Base-by-base conservation (phyloP, 495 filamentous ascomycete species). In the Penicillium longicatenatum region DNA sequence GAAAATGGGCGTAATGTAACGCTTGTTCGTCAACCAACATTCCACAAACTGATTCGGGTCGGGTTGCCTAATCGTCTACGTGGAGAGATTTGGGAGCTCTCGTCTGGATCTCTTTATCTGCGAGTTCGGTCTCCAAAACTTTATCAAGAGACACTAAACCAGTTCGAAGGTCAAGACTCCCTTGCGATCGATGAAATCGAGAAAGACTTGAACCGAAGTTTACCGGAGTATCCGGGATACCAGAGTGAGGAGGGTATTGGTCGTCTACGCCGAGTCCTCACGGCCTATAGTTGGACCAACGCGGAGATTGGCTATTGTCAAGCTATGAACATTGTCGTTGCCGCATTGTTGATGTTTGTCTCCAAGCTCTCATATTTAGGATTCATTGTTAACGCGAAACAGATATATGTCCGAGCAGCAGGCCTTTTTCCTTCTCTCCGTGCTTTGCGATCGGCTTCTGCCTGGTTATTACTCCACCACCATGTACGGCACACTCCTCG, bases 261-360 rank as follows among this genome's bases (percentile, higher is more conserved):
- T 20, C 85, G 94, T 12, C 79, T 98, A 52, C 84, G 94, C 43
- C 79, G 93, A 48, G 94, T 98, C 24, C 80, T 98, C 26, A 96
- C 92, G 5, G 94, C 94, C 12, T 98, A 98, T 72, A 96, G 91
- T 71, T 98, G 94, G 94, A 89, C 84, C 21, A 92, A 98, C 65
- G 84, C 90, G 46, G 90, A 96, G 58, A 92, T 98, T 39, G 94
- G 94, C 24, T 98, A 98, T 70, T 98, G 94, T 70, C 94, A 98
- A 71, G 94, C 94, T 21, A 98, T 98, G 94, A 98, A 98, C 68
- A 98, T 98, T 59, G 94, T 98, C 17, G 93, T 96, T 7, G 94
- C 94, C 17, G 94, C 94, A 9, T 71, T 98, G 52, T 80, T 98
- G 37, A 98, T 98, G 78, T 90, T 77, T 44, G 81, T 67, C n/a